Base-by-base conservation (phyloP, 2,329 filamentous ascomycete genomes). In the Fusarium circinatum region DNA sequence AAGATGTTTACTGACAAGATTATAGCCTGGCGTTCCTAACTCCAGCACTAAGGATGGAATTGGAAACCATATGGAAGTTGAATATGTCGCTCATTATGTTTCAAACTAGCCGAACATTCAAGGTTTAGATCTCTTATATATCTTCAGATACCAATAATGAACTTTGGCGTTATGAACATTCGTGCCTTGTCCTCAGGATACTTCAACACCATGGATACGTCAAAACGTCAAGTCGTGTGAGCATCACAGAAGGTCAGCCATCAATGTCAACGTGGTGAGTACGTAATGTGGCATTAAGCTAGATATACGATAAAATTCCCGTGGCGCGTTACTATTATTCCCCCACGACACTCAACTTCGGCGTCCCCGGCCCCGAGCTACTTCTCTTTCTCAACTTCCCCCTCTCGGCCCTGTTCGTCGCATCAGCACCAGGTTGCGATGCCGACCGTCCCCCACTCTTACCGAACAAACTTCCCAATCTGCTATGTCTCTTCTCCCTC, bases 21-120 rank as follows among this genome's bases (percentile, higher is more conserved):
- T 11, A 41, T 15, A 87, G 87, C 87, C 87, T 48, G 88, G 88
- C 7, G 32, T 79, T 20, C 88, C 88, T 8, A 86, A 87, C 70
- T 75, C 61, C 8, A 74, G 78, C n/a, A 89, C 88, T 6, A 67
- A 74, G 4, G 86, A 84, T 56, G 84, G 86, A 34, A 84, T 77
- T 24, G 85, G 83, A 45, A 84, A 81, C 76, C 85, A 86, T 80
- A 85, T 89, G 84, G 87, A 89, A 77, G 82, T 88, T 30, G 83
- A 82, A 51, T 88, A 89, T 66, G 85, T 88, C 22, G 86, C 85
- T 34, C 82, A 85, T 20, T 85, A 84, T 60, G 71, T 77, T 32
- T 79, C 78, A 8, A 79, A 71, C 22, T 76, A 78, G 54, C 41
- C 6, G 20, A 0, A 18, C 24, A 8, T 60, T 13, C 4, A 41